These are phyloP conservation scores for Aspergillus calidoustus DNA, from an alignment of 2,329 filamentous ascomycete species.

Conservation along the genomic window DNA sequence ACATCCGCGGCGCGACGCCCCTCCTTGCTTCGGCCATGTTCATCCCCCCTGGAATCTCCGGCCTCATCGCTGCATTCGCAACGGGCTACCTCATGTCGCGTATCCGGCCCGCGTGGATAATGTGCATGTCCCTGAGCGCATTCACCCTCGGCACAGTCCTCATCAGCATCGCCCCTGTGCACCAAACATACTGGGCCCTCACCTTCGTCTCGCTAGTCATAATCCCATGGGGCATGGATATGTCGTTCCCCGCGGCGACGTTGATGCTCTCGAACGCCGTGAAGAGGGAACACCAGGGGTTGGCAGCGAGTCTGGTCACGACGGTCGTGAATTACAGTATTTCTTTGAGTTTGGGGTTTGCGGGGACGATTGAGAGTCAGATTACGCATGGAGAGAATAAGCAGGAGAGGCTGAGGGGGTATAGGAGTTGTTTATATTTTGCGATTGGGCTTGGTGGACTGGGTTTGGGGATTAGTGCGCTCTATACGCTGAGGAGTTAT, in stretches of 20 bases:
- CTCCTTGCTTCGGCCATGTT: slow-evolving; percentile 38
- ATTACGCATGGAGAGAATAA: slow-evolving; percentile 47
- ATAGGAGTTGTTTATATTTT: slow-evolving; percentile 48
- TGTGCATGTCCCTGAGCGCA: slow-evolving; percentile 36
- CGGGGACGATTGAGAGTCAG: slow-evolving; percentile 64
- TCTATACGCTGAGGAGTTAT: slow-evolving; percentile 20
- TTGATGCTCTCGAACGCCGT: slow-evolving; percentile 62
- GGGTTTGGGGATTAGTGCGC: slow-evolving; percentile 30
- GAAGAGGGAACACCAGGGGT: slow-evolving; percentile 53
- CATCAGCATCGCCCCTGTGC: slow-evolving; percentile 52
- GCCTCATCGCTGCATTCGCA: slow-evolving; percentile 36
- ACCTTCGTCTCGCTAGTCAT: slow-evolving; percentile 63
- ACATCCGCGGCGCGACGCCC: slow-evolving; percentile 29
- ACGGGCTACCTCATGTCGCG: slow-evolving; percentile 32
- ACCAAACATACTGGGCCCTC: slow-evolving; percentile 68
- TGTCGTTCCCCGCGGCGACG: slow-evolving; percentile 67
- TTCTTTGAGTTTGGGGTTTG: slow-evolving; percentile 67
- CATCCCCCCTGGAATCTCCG: slow-evolving; percentile 34
- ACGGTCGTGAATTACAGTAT: slow-evolving; percentile 73
- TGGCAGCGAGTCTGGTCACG: slow-evolving; percentile 62
- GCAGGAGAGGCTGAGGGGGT: slow-evolving; percentile 42
- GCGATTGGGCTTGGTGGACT: slow-evolving; percentile 40
- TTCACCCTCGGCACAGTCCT: slow-evolving; percentile 50
- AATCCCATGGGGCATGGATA: slow-evolving; percentile 69
- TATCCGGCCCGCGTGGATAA: slow-evolving; percentile 28